Conservation (phyloP, 2,329 filamentous ascomycete species). For the Diaporthe citrichinensis region DNA sequence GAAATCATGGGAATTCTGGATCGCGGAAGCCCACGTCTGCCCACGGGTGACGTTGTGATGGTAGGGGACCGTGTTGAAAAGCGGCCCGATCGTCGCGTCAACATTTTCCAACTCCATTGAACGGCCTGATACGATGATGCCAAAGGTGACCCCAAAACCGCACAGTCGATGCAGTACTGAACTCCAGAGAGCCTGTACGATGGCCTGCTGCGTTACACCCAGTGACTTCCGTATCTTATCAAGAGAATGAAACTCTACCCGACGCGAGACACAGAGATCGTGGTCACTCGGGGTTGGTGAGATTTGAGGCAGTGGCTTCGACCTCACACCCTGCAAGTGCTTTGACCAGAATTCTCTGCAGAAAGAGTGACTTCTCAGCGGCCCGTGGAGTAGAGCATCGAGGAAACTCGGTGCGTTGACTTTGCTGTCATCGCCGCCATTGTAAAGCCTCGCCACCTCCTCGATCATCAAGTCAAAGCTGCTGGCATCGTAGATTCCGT, state of each 20-base stretch:
- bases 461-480: conserved; percentile 79
- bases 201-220: conserved; percentile 82
- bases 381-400: conserved; percentile 78
- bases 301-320: conserved; percentile 44
- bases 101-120: conserved; percentile 76
- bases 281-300: conserved; percentile 23
- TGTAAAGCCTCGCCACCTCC: conserved; percentile 59
- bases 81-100: conserved; percentile 80
- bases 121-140: conserved; percentile 84
- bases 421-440: conserved; percentile 39
- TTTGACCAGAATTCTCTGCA: conserved; percentile 76
- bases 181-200: conserved; percentile 83
- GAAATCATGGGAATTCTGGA: conserved; percentile 77
- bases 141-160: conserved; percentile 68
- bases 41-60: conserved; percentile 60
- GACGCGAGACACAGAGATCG: conserved; percentile 46
- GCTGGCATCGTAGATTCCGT: conserved; percentile 88
- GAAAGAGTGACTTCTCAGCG: conserved; percentile 64
- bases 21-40: conserved; percentile 71
- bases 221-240: conserved; percentile 69
- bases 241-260: conserved; percentile 59
- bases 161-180: conserved; percentile 70
- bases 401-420: conserved; percentile 69
- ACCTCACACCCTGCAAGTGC: conserved; percentile 60
- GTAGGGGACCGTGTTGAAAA: conserved; percentile 93